Evolutionary conservation across 257 asterid species (phyloP), one percentile per base, ranked within the genome.

Genomic region (Petrea volubilis): DNA sequence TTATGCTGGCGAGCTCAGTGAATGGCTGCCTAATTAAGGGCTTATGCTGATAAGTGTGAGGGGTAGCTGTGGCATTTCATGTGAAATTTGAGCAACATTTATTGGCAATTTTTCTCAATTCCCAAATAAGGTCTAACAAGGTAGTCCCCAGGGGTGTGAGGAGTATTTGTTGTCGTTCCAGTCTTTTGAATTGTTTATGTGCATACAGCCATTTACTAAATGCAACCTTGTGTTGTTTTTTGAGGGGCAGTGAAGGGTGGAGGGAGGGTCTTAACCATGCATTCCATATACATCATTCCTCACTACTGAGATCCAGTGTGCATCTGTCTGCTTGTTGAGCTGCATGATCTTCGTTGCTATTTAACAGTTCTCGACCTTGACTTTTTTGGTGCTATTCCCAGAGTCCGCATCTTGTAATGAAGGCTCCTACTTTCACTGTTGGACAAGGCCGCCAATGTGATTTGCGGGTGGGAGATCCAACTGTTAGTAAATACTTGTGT

Each of bases 321-420:
- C 43, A 40, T 68, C 31, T 53, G 12, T 55, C 8, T 68, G 34
- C 31, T 38, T 46, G 28, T n/a, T 64, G 52, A 24, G 62, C 70
- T 72, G 53, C 58, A 47, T 74, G 61, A 41, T 53, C 65, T 38
- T 21, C 49, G n/a, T 43, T 38, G 27, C 60, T 43, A 55, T 64
- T 58, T 29, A 47, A 31, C 40, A 55, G 18, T 72, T 72, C 53
- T 67, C 66, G 56, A 36, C 62, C 25, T 31, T 68, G 60, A 36
- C 51, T 64, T 67, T 23, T 53, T 36, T 36, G 55, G 36, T 70
- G 74, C 29, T 46, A 31, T 68, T 57, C 81, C 63, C 93, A 91
- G 97, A 85, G 75, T 78, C 93, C 90, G 55, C 96, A 91, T 75
- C 85, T 94, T 76, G 75, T 78, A 46, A 80, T 94, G 94, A 62